Conservation (phyloP, 176 grass and related monocot genomes). For the Cocos nucifera region DNA sequence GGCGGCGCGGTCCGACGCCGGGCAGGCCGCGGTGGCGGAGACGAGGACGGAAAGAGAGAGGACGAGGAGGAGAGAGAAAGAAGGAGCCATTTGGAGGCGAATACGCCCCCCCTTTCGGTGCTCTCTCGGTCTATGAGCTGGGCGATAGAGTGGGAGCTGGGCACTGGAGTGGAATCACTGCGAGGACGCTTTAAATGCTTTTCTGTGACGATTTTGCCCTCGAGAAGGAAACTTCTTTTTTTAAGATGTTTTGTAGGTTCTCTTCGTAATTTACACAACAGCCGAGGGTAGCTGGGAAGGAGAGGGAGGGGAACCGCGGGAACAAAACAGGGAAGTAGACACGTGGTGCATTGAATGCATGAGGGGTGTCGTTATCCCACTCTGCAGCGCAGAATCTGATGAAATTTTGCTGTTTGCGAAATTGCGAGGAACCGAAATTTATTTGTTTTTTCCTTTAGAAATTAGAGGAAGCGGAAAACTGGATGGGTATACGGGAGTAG, state of each 20-base stretch:
- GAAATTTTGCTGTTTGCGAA: too few species aligned
- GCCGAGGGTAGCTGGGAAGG: neutral
- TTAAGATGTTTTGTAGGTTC: too few species aligned
- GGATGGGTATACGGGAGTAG: too few species aligned
- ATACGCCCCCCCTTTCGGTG: neutral
- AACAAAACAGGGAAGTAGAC: constrained; percentile 14
- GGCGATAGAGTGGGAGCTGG: neutral
- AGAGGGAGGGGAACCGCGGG: neutral
- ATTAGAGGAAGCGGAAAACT: too few species aligned
- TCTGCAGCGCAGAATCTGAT: neutral
- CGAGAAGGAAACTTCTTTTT: neutral
- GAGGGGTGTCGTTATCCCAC: constrained; percentile 22
- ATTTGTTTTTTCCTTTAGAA: too few species aligned
- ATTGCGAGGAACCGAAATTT: too few species aligned
- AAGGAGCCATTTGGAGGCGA: neutral
- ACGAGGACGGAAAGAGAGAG: constrained; percentile 3
- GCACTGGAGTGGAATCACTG: neutral
- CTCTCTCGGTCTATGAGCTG: constrained; percentile 4
- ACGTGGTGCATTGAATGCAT: constrained; percentile 17
- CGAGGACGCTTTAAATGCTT: neutral
- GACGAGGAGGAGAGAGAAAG: neutral
- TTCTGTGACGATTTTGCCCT: constrained; percentile 33
- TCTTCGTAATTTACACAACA: neutral
- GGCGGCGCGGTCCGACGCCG: constrained; percentile 1
- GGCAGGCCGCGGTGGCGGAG: neutral